Evolutionary conservation across 257 asterid species (phyloP).

Genomic region (Solanum raphanifolium): DNA sequence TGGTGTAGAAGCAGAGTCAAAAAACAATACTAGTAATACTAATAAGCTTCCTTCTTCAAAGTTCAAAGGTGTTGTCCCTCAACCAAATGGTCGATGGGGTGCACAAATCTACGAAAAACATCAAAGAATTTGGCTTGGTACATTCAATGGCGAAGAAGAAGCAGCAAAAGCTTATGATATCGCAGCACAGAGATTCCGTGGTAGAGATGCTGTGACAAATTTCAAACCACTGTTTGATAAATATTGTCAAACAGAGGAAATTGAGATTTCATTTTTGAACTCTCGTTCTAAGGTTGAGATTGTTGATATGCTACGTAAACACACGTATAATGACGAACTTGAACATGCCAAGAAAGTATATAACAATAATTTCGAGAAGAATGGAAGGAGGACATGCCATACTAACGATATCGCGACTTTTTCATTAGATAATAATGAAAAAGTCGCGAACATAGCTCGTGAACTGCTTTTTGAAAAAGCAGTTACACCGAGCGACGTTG

Average conservation of each 20-base stretch:
- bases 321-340: slow-evolving; percentile 53
- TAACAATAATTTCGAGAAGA: neutral
- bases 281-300: slow-evolving; percentile 50
- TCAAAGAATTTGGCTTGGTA: slow-evolving; percentile 59
- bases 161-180: slow-evolving; percentile 58
- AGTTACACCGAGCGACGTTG: slow-evolving; percentile 39
- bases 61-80: slow-evolving; percentile 92
- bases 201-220: slow-evolving; percentile 55
- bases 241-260: slow-evolving; percentile 1
- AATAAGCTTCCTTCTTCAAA: slow-evolving; percentile 68
- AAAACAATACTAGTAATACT: neutral
- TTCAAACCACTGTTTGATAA: slow-evolving; percentile 35
- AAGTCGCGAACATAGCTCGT: slow-evolving; percentile 14
- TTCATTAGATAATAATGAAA: neutral
- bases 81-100: slow-evolving; percentile 97
- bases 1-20: slow-evolving; percentile 64
- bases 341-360: slow-evolving; percentile 34
- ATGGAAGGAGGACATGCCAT: neutral
- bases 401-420: neutral
- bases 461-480: slow-evolving; percentile 30
- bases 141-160: slow-evolving; percentile 54
- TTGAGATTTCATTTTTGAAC: slow-evolving; percentile 28
- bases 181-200: slow-evolving; percentile 69
- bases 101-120: slow-evolving; percentile 91
- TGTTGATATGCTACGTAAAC: slow-evolving; percentile 61